These are phyloP conservation scores for Candida ortonii DNA, from an alignment of 805 yeast genomes.

Conservation along the genomic window DNA sequence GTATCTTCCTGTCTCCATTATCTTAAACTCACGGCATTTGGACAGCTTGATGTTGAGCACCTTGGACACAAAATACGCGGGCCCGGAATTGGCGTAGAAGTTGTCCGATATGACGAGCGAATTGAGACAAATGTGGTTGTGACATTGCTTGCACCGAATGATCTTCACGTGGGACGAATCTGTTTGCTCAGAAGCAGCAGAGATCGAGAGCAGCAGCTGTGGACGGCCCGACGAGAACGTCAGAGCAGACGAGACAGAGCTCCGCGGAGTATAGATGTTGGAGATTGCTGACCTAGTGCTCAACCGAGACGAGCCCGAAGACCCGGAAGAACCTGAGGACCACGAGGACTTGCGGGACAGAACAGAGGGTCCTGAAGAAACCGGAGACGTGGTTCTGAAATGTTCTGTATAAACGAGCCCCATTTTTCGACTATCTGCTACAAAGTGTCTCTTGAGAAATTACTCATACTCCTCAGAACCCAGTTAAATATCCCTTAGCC, in stretches of 20 bases:
- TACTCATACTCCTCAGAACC: too few species aligned
- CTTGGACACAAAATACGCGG: conserved; percentile 32
- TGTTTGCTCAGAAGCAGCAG: conserved; percentile 2
- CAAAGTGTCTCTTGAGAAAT: too few species aligned
- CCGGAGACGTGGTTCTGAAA: conserved; percentile 19
- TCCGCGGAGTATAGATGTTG: conserved; percentile 14
- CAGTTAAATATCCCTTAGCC: too few species aligned
- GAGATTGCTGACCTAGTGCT: conserved; percentile 19
- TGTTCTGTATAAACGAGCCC: conserved; percentile 32
- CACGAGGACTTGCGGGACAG: conserved; percentile 2
- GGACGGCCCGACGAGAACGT: conserved; percentile 2
- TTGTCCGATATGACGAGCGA: conserved; percentile 32
- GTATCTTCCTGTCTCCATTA: conserved; percentile 35
- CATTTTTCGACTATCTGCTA: too few species aligned
- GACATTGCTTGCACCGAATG: conserved; percentile 33
- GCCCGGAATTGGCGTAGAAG: conserved; percentile 34
- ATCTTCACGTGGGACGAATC: conserved; percentile 9
- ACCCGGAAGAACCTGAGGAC: conserved; percentile 7
- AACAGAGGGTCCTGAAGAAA: background rate
- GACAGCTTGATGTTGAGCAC: conserved; percentile 28
- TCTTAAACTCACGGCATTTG: conserved; percentile 21
- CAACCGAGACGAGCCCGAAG: conserved; percentile 7
- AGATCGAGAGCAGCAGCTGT: conserved; percentile 1
- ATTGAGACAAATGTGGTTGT: conserved; percentile 32
- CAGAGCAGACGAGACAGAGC: conserved; percentile 9